Conservation (phyloP, 164 flowering plant species). For the Umbilicus rupestris region DNA sequence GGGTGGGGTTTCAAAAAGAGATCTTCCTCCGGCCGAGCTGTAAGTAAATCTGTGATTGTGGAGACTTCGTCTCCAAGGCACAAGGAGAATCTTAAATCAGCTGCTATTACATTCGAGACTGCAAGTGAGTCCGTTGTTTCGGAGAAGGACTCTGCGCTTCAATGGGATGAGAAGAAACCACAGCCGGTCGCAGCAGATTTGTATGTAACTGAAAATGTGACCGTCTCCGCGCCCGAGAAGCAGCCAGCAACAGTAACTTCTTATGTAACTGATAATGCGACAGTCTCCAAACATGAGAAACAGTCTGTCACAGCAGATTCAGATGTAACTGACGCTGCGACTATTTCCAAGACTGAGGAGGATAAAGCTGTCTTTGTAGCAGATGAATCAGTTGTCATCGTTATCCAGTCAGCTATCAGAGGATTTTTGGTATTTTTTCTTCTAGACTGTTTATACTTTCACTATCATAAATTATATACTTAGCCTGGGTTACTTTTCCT, state of each 20-base stretch:
- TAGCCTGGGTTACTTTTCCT: too few species aligned
- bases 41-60: neutral
- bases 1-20: neutral
- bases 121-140: neutral
- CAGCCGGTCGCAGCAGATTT: too few species aligned
- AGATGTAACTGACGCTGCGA: neutral
- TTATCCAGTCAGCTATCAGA: slow-evolving; percentile 5
- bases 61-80: neutral
- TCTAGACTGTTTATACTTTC: neutral
- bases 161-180: neutral
- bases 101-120: neutral
- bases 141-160: too few species aligned
- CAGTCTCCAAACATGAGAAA: too few species aligned
- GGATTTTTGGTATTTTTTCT: slow-evolving; percentile 6
- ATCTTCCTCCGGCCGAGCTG: neutral
- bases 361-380: neutral
- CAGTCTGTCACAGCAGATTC: too few species aligned
- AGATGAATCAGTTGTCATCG: neutral
- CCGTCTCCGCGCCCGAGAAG: too few species aligned
- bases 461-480: too few species aligned
- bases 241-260: too few species aligned
- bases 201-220: too few species aligned
- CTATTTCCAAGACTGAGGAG: neutral
- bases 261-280: too few species aligned
- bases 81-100: neutral